A percentile compares a stretch with the other conserved stretches of the same genome.
Evolutionary conservation across 305 asterid genomes (phyloP).

Genomic region (Striga hermonthica): DNA sequence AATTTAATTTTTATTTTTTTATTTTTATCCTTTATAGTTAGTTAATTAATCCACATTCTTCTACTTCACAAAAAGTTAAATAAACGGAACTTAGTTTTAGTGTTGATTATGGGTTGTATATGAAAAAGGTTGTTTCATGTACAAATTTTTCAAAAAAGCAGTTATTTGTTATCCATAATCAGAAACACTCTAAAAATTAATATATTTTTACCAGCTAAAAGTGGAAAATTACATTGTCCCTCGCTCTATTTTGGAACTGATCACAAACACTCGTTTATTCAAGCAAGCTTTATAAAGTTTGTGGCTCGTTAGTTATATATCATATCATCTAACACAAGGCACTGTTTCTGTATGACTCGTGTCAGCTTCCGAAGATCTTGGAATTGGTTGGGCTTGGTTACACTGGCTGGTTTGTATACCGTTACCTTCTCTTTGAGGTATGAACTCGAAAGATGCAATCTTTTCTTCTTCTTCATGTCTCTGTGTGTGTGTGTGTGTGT

Average conservation of each 20-base stretch:
- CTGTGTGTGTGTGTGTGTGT: too few relatives aligned
- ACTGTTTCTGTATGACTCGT: slow-evolving; percentile 8
- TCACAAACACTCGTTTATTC: neutral
- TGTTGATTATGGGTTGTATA: too few relatives aligned
- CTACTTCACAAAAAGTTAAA: neutral
- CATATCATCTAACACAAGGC: neutral
- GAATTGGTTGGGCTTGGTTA: slow-evolving; percentile 97
- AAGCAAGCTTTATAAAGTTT: neutral
- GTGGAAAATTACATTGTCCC: too few relatives aligned
- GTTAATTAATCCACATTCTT: neutral
- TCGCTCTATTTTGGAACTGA: too few relatives aligned
- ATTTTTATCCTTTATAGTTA: slow-evolving; percentile 8
- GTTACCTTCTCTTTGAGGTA: slow-evolving; percentile 98
- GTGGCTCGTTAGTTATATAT: slow-evolving; percentile 1
- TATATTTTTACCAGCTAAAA: neutral
- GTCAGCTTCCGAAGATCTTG: slow-evolving; percentile 92
- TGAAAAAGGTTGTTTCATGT: neutral
- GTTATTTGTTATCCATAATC: neutral
- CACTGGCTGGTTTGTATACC: slow-evolving; percentile 97
- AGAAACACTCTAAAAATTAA: neutral
- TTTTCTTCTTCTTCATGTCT: too few relatives aligned
- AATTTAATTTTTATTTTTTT: neutral
- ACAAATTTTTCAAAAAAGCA: neutral
- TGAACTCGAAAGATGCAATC: neutral
- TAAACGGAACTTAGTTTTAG: neutral